Conservation (phyloP, 2,329 filamentous ascomycete species). For the Ustulina deusta region DNA sequence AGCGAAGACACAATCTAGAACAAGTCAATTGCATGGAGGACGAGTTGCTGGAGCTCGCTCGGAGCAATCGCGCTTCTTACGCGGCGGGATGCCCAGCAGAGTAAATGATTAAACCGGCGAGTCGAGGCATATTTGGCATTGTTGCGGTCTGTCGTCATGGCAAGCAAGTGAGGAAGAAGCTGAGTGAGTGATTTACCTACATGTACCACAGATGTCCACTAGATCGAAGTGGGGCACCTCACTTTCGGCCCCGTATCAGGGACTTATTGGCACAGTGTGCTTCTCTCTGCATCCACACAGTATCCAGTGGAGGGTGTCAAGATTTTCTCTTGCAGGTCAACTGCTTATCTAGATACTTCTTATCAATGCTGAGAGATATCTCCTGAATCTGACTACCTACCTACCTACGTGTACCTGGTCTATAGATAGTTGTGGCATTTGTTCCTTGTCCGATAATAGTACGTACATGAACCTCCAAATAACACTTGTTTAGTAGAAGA, state of each 20-base stretch:
- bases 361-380: slow-evolving; percentile 24
- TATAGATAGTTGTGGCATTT: neutral
- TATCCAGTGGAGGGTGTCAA: slow-evolving; percentile 10
- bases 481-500: neutral
- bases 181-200: slow-evolving; percentile 44
- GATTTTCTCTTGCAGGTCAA: slow-evolving; percentile 16
- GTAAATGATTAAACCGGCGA: slow-evolving; percentile 18
- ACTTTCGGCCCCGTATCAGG: slow-evolving; percentile 28
- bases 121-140: slow-evolving; percentile 38
- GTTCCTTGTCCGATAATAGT: neutral
- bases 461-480: no score
- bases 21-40: slow-evolving; percentile 30
- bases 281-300: slow-evolving; percentile 6
- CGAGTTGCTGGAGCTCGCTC: neutral
- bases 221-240: slow-evolving; percentile 28
- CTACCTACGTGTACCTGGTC: no score
- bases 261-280: slow-evolving; percentile 34
- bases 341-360: neutral
- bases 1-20: neutral
- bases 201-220: slow-evolving; percentile 35
- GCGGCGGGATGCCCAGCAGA: slow-evolving; percentile 6
- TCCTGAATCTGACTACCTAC: no score
- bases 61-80: neutral
- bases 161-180: slow-evolving; percentile 38
- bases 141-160: slow-evolving; percentile 43